Conservation (phyloP, 495 filamentous ascomycete genomes). For the Annulohypoxylon stygium region DNA sequence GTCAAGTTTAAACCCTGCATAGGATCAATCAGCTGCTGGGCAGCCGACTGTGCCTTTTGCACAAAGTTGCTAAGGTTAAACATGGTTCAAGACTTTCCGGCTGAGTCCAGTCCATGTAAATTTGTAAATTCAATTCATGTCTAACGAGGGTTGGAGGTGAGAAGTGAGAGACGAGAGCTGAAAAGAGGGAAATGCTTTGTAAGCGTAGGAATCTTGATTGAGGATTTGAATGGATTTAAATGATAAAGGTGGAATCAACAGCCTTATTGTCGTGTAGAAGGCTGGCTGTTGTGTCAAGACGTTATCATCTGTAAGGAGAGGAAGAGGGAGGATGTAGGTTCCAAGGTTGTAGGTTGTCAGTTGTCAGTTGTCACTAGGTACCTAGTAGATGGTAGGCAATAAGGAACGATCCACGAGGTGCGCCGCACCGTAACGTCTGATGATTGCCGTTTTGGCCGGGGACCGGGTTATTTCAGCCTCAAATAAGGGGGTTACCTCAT, state of each 20-base stretch:
- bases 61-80: slow-evolving; percentile 86
- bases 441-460: slow-evolving; percentile 29
- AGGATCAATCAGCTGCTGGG: slow-evolving; percentile 91
- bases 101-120: slow-evolving; percentile 47
- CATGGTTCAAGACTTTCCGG: slow-evolving; percentile 63
- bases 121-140: slow-evolving; percentile 50
- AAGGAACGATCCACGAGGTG: slow-evolving; percentile 17
- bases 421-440: slow-evolving; percentile 3
- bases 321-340: neutral
- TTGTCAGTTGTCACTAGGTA: slow-evolving; percentile 20
- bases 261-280: slow-evolving; percentile 7
- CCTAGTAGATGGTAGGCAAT: neutral
- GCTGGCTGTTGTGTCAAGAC: slow-evolving; percentile 19
- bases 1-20: slow-evolving; percentile 75
- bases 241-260: neutral
- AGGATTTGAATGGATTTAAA: neutral
- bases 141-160: slow-evolving; percentile 10
- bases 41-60: slow-evolving; percentile 78
- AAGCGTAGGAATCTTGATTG: neutral
- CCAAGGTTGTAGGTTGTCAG: neutral
- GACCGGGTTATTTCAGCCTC: slow-evolving; percentile 25
- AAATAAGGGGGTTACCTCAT: slow-evolving; percentile 12
- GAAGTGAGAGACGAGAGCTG: neutral
- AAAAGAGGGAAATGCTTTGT: slow-evolving; percentile 12
- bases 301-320: slow-evolving; percentile 19